Conservation (phyloP, 495 filamentous ascomycete species). For the Aspergillus sclerotioniger region DNA sequence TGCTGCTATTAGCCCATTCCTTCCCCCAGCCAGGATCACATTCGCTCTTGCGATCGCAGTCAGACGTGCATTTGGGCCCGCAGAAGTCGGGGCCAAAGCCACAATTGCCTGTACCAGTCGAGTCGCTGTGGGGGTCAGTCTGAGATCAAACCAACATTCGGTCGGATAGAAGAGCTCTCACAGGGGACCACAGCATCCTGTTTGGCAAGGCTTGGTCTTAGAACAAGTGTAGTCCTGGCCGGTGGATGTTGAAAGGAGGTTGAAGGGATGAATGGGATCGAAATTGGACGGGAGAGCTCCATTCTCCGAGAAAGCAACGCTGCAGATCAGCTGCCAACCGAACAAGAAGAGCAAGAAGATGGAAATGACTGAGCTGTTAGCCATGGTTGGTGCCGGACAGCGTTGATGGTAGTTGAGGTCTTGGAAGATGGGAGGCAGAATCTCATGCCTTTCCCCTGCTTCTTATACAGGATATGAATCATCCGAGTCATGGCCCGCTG, state of each 20-base stretch:
- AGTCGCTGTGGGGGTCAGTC: not conserved
- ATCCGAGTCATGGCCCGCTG: no score
- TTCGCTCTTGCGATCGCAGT: constrained; percentile 2
- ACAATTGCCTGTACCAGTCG: constrained; percentile 2
- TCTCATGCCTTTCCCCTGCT: no score
- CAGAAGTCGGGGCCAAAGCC: constrained; percentile 10
- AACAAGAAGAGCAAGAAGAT: not conserved
- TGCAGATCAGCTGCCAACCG: not conserved
- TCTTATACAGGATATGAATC: no score
- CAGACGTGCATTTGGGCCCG: not conserved
- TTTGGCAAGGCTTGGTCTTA: constrained; percentile 1
- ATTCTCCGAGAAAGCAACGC: not conserved
- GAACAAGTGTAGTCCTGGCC: constrained; percentile 5
- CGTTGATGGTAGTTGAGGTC: no score
- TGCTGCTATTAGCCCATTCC: constrained; percentile 1
- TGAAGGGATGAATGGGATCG: not conserved
- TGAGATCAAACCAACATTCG: not conserved
- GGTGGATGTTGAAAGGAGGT: not conserved
- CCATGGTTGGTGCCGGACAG: not conserved
- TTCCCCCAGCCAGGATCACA: constrained; percentile 4
- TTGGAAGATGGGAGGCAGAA: no score
- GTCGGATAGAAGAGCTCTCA: not conserved
- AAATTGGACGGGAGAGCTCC: not conserved
- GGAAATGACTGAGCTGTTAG: not conserved
- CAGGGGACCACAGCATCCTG: constrained; percentile 9